Evolutionary conservation across 2,329 filamentous ascomycete genomes (phyloP), one percentile per base, ranked within the genome.

Genomic region (Didymella pinodella): DNA sequence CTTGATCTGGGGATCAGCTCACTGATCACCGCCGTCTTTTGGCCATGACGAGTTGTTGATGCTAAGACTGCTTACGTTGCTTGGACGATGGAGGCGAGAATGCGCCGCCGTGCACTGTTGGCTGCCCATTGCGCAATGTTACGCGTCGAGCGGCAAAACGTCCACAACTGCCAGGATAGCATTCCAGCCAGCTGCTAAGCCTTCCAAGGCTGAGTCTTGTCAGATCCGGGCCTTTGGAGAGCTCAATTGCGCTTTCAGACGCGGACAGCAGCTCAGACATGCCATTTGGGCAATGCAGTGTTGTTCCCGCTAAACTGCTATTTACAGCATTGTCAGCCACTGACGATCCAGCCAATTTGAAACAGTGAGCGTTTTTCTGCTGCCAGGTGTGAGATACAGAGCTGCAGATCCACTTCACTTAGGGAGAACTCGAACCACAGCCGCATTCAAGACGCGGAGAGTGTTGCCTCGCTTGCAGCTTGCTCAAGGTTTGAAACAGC

Each of bases 11-110:
- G 57, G 60, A 65, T 62, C 48, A 59, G 43, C 57, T 56, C 50
- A 57, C 51, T 52, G 60, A 49, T 43, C 58, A 41, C 34, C 28
- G 51, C 52, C 31, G 45, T 45, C 18, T 41, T 44, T 47, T 60
- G 38, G 44, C 62, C 58, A 68, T 67, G 65, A 70, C 67, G 67
- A 66, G 46, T 59, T 11, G 38, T 48, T 53, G 59, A 56, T 61
- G 60, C 62, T 63, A 61, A 48, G 20, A 44, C 51, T 50, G 54
- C 52, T 56, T 59, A 59, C 59, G 64, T 64, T 63, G 62, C 57
- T 61, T 62, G 53, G 62, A 58, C 59, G 38, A 64, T 59, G 38
- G 25, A 40, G 52, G 48, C 51, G 59, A 57, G 57, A 64, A 59
- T 62, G 61, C 51, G 54, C 61, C 45, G 46, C 50, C 18, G 32